Evolutionary conservation across 208 protist genomes (phyloP).

Genomic region (Leishmania martiniquensis): DNA sequence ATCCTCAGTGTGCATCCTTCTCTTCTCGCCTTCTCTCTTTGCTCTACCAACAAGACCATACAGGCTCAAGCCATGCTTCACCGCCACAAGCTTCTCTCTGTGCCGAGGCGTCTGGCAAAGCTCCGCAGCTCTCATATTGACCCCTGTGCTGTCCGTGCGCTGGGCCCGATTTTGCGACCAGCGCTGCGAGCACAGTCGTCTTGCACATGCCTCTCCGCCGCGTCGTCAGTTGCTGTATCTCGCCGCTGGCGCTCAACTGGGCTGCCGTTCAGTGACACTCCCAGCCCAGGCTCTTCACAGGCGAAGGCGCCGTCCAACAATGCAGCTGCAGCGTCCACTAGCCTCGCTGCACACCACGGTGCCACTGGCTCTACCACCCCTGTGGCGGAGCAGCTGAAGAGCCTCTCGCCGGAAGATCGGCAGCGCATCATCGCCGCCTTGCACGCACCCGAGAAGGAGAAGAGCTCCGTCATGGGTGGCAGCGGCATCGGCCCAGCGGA

Average conservation of each 20-base stretch:
- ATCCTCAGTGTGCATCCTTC: neutral
- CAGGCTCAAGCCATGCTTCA: conserved; percentile 10
- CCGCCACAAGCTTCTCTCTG: neutral
- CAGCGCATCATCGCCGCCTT: conserved; percentile 64
- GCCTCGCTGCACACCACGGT: conserved; percentile 3
- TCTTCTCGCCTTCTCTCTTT: neutral
- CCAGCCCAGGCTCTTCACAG: neutral
- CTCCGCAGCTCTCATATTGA: neutral
- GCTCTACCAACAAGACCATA: neutral
- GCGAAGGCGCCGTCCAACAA: neutral
- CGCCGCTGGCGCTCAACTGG: conserved; percentile 9
- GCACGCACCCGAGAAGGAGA: conserved; percentile 42
- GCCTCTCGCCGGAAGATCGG: conserved; percentile 63
- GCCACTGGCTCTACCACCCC: conserved; percentile 11
- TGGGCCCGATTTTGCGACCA: neutral
- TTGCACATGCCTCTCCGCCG: neutral
- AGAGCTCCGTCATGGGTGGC: conserved; percentile 79
- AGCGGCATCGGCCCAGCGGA: conserved; percentile 71
- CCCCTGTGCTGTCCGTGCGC: neutral
- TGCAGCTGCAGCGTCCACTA: neutral
- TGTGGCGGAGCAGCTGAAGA: conserved; percentile 41
- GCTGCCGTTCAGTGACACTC: neutral
- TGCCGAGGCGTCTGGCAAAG: neutral
- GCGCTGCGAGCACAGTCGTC: neutral
- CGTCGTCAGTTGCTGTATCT: neutral